Evolutionary conservation across 257 asterid genomes (phyloP).

Genomic region (Nicotiana sylvestris): DNA sequence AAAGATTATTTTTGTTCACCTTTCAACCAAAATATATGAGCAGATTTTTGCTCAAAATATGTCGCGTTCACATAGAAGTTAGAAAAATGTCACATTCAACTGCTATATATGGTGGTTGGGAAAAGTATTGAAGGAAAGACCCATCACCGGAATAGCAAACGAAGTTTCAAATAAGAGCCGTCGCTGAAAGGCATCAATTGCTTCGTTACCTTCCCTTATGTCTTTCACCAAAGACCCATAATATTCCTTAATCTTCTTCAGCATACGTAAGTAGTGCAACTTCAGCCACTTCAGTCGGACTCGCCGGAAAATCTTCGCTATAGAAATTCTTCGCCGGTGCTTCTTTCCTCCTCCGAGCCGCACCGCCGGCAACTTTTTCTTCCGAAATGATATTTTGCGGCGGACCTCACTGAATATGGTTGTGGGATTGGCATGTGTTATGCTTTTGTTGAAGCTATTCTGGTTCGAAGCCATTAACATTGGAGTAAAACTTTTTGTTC

Average conservation of each 20-base stretch:
- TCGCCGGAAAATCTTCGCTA: slow-evolving; percentile 37
- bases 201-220: slow-evolving; percentile 31
- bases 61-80: fast-evolving
- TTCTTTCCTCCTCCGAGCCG: slow-evolving; percentile 54
- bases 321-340: slow-evolving; percentile 37
- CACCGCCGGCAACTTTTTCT: slow-evolving; percentile 36
- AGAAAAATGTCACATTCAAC: too few relatives aligned
- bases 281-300: slow-evolving; percentile 39
- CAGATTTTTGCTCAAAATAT: fast-evolving
- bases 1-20: too few relatives aligned
- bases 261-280: slow-evolving; percentile 32
- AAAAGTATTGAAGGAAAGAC: slow-evolving; percentile 31
- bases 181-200: slow-evolving; percentile 52
- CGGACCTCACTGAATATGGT: slow-evolving; percentile 14
- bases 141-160: slow-evolving; percentile 69
- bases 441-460: background rate
- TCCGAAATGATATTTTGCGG: slow-evolving; percentile 30
- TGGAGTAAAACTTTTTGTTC: background rate
- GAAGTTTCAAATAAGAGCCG: slow-evolving; percentile 56
- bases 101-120: background rate
- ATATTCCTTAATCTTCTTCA: slow-evolving; percentile 41
- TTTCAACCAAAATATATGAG: too few relatives aligned
- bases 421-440: background rate
- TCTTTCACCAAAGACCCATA: slow-evolving; percentile 39
- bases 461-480: slow-evolving; percentile 30